A percentile compares a stretch with the other conserved stretches of the same genome.
Evolutionary conservation across 768 basidiomycete genomes (phyloP).

Genomic region (Lentinula guzmanii): DNA sequence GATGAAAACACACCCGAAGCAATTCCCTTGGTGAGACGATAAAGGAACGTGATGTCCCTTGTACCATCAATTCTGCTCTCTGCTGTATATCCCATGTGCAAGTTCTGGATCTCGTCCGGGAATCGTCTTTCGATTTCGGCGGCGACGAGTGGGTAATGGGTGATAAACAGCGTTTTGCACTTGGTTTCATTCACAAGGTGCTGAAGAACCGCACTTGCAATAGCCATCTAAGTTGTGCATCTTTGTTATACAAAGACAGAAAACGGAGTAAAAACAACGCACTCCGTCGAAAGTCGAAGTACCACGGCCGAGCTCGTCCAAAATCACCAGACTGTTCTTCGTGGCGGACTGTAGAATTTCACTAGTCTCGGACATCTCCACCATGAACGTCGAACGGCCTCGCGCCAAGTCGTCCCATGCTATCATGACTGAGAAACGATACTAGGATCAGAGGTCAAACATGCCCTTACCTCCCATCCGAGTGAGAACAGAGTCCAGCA

Average conservation of each 20-base stretch:
- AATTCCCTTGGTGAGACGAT: constrained; percentile 64
- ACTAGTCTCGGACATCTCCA: constrained; percentile 91
- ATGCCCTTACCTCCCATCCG: constrained; percentile 22
- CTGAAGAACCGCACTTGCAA: constrained; percentile 76
- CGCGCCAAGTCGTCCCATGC: constrained; percentile 85
- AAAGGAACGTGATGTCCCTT: constrained; percentile 83
- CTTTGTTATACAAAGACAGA: background rate
- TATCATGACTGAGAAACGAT: constrained; percentile 14
- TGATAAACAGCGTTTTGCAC: constrained; percentile 86
- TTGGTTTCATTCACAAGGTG: constrained; percentile 53
- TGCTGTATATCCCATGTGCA: constrained; percentile 83
- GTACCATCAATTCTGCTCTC: constrained; percentile 65
- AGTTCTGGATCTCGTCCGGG: constrained; percentile 59
- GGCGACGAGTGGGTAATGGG: constrained; percentile 90
- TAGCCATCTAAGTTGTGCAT: constrained; percentile 59
- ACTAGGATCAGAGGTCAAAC: too few species aligned
- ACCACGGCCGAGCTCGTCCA: constrained; percentile 87
- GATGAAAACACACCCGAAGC: constrained; percentile 39
- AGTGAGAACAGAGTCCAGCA: constrained; percentile 81
- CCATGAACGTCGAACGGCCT: constrained; percentile 94
- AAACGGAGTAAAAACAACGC: constrained; percentile 13
- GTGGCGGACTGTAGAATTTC: constrained; percentile 82
- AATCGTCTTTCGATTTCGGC: constrained; percentile 54
- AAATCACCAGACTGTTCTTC: constrained; percentile 72
- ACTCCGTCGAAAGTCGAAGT: constrained; percentile 92